Evolutionary conservation across 2,329 filamentous ascomycete genomes (phyloP), one percentile per base, ranked within the genome.

Genomic region (Tolypocladium tundrense): DNA sequence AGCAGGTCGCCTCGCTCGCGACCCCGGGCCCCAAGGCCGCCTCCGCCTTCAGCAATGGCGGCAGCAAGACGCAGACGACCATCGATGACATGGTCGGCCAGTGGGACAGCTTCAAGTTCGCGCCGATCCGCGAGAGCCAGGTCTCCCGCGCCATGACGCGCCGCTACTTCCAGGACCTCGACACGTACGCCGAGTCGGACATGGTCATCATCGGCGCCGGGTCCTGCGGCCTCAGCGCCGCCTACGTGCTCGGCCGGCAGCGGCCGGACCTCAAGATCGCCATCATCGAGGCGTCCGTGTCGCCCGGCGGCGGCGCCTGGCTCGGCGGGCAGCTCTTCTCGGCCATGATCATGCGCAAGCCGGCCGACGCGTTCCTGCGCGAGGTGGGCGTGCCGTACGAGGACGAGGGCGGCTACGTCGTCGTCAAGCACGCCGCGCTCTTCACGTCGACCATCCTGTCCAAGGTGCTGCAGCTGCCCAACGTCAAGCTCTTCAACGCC

Each of bases 401-500:
- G 67, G 90, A 96, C 62, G 91, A 96, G 68, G 89, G 88, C 56
- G 83, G 88, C 75, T 94, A 88, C 65, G 91, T 97, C 16, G 90
- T 96, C 1, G 91, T 96, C 72, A 95, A 94, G 84, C 91, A 96
- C 74, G 91, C 92, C 40, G 90, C 91, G 0, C 82, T 96, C 60
- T 96, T 96, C 79, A 97, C 91, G 39, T 90, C 87, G 60, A 96
- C 91, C 33, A 79, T 97, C 59, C 77, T 97, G 67, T 88, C 87
- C 70, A 88, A 88, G 75, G 91, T 97, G 11, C 79, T 97, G 55
- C 75, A 82, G 60, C 89, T 95, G 77, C 88, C 90, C 62, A 96
- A 97, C 74, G 84, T 96, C 69, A 97, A 97, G 83, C 85, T 97
- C 61, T 97, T 96, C 85, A 97, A 97, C 71, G 91, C 91, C 42